Percentiles rank a stretch among this genome's conserved stretches.
Evolutionary conservation across 768 basidiomycete genomes (phyloP).

Genomic region (Mycena latifolia): DNA sequence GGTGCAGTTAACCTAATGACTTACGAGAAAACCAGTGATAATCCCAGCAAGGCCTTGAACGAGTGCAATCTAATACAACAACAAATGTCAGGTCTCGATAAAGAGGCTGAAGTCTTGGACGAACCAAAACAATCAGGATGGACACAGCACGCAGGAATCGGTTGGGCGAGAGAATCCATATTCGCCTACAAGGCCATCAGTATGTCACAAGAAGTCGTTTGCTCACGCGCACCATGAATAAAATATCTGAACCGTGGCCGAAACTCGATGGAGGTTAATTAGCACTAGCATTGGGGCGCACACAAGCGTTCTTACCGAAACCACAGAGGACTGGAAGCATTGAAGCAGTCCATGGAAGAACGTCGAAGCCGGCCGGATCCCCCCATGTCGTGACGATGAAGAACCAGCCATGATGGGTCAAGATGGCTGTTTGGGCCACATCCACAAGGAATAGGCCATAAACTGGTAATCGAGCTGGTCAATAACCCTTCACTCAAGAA

Average conservation of each 20-base stretch:
- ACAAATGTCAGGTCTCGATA: no score
- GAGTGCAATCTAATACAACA: neutral
- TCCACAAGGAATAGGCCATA: constrained; percentile 12
- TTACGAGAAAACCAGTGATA: neutral
- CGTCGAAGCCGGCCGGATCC: neutral
- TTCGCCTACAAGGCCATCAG: constrained; percentile 2
- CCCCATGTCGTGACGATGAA: constrained; percentile 12
- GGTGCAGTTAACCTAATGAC: neutral
- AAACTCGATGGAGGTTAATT: neutral
- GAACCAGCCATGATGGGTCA: constrained; percentile 17
- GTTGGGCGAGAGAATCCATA: constrained; percentile 11
- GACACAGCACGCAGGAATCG: constrained; percentile 1
- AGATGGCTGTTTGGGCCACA: neutral
- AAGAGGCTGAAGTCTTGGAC: neutral
- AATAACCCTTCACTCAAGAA: neutral
- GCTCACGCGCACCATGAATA: constrained; percentile 6
- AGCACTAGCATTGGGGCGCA: neutral
- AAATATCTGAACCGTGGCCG: constrained; percentile 10
- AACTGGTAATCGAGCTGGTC: neutral
- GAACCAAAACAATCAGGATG: constrained; percentile 10
- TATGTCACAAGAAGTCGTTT: neutral
- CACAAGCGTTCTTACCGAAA: neutral
- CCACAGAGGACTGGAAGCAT: constrained; percentile 11
- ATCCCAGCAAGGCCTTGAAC: constrained; percentile 7
- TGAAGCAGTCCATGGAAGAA: neutral